Evolutionary conservation across 208 protist species (phyloP).

Genomic region (Leishmania aethiopica): DNA sequence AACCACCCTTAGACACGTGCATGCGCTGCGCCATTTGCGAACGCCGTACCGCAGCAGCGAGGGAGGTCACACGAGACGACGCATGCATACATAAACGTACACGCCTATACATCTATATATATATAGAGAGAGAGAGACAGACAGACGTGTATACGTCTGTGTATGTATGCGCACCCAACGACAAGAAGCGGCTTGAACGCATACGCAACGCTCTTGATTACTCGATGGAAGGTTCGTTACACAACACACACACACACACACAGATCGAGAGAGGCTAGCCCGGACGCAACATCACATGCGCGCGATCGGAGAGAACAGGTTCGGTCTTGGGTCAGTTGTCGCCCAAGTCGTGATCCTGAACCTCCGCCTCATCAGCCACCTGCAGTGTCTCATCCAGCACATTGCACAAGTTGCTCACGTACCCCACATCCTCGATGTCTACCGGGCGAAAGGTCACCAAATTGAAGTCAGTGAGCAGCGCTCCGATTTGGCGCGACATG

Average conservation of each 20-base stretch:
- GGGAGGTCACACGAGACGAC: too few species aligned
- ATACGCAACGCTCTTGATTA: background rate
- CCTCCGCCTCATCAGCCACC: conserved; percentile 87
- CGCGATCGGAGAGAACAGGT: background rate
- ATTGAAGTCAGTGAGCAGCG: conserved; percentile 80
- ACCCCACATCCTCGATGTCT: conserved; percentile 70
- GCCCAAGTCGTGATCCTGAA: conserved; percentile 69
- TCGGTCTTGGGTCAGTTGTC: conserved; percentile 15
- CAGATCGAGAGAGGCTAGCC: background rate
- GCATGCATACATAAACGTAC: background rate
- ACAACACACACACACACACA: background rate
- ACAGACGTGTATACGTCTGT: too few species aligned
- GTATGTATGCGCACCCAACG: background rate
- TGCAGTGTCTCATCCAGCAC: conserved; percentile 86
- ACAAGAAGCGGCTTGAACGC: background rate
- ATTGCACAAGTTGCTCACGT: conserved; percentile 73
- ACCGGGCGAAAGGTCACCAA: conserved; percentile 85
- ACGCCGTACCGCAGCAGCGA: background rate
- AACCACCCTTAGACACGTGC: background rate
- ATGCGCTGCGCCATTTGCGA: background rate
- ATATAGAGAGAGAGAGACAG: background rate
- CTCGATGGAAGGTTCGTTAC: background rate
- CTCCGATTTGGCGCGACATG: conserved; percentile 72
- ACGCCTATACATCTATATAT: background rate
- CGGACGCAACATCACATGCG: background rate